Conservation (phyloP, 2,329 filamentous ascomycete species). For the Trichoderma harzianum region DNA sequence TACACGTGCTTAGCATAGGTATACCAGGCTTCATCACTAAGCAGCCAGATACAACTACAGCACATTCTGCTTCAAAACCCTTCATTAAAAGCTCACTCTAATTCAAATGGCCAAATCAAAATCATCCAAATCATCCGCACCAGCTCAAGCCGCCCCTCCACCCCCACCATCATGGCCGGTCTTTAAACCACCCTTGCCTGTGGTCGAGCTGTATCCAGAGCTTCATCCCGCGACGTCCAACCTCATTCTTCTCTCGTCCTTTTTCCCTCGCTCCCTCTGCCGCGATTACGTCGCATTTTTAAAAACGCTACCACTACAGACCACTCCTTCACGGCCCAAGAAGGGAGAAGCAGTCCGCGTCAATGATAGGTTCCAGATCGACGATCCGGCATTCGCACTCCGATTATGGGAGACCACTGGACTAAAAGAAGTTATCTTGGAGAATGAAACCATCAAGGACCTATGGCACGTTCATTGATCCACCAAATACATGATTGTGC, state of each 20-base stretch:
- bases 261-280: constrained; percentile 74
- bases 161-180: constrained; percentile 61
- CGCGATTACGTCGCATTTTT: constrained; percentile 74
- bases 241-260: constrained; percentile 68
- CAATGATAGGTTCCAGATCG: constrained; percentile 83
- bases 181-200: constrained; percentile 65
- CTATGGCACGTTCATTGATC: constrained; percentile 42
- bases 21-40: background rate
- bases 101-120: constrained; percentile 35
- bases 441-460: constrained; percentile 34
- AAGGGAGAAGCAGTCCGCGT: constrained; percentile 78
- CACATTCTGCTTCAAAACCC: background rate
- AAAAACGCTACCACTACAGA: constrained; percentile 63
- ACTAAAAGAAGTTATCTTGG: constrained; percentile 58
- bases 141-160: background rate
- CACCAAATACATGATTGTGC: background rate
- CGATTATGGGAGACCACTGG: constrained; percentile 75
- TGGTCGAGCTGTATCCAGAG: constrained; percentile 59
- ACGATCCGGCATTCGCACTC: constrained; percentile 71
- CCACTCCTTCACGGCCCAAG: constrained; percentile 75
- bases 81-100: background rate
- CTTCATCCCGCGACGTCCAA: constrained; percentile 52
- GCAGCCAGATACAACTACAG: background rate
- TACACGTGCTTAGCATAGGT: background rate
- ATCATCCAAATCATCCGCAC: constrained; percentile 26